Conservation (phyloP, 257 asterid genomes). For the Lavandula angustifolia region DNA sequence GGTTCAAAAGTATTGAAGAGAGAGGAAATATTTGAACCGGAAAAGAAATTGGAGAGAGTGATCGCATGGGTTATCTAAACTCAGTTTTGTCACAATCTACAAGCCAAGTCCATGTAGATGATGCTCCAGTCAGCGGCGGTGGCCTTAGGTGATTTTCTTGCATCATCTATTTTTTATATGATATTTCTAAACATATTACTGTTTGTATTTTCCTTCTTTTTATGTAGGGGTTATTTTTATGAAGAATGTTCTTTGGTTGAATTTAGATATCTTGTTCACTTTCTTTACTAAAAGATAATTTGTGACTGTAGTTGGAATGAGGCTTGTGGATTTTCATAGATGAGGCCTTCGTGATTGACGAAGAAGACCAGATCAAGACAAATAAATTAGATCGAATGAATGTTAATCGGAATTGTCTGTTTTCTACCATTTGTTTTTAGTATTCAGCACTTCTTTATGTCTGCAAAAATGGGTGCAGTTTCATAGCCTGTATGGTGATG, state of each 20-base stretch:
- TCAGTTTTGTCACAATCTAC: conserved; percentile 72
- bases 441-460: neutral
- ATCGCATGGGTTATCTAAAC: conserved; percentile 81
- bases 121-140: conserved; percentile 93
- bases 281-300: neutral
- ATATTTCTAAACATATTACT: conserved; percentile 7
- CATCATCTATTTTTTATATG: conserved; percentile 11
- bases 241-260: conserved; percentile 8
- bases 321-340: conserved; percentile 1
- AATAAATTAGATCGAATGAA: conserved; percentile 2
- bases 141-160: conserved; percentile 70
- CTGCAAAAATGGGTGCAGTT: neutral
- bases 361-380: conserved; percentile 19
- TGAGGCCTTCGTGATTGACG: neutral
- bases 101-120: conserved; percentile 65
- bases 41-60: conserved; percentile 26
- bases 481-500: conserved; percentile 8
- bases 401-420: neutral
- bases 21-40: conserved; percentile 15
- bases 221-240: neutral
- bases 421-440: neutral
- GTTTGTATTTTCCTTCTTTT: neutral
- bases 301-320: conserved; percentile 1
- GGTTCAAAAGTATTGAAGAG: conserved; percentile 27
- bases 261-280: neutral